Conservation (phyloP, 768 basidiomycete genomes). For the Kwoniella sp. region DNA sequence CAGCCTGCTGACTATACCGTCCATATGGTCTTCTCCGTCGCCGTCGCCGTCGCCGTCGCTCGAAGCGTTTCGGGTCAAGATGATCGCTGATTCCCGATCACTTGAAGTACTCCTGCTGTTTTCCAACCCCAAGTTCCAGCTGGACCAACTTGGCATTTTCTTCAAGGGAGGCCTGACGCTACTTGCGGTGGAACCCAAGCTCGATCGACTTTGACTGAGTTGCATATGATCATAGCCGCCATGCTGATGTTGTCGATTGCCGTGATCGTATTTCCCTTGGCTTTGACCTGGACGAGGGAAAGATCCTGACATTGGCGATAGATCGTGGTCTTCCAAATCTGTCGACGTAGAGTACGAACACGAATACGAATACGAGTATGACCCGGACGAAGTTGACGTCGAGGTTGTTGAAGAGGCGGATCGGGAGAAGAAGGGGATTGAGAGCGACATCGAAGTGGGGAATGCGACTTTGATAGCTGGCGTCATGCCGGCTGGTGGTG, state of each 20-base stretch:
- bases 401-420: slow-evolving; percentile 17
- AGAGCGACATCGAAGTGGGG: slow-evolving; percentile 15
- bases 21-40: neutral
- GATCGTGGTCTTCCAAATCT: neutral
- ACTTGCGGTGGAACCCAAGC: neutral
- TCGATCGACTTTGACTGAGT: neutral
- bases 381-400: slow-evolving; percentile 4
- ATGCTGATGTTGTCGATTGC: neutral
- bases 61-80: neutral
- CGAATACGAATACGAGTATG: neutral
- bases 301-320: neutral
- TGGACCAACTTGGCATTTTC: slow-evolving; percentile 27
- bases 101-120: neutral
- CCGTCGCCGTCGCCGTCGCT: slow-evolving; percentile 3
- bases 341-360: neutral
- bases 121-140: slow-evolving; percentile 9
- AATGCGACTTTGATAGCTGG: neutral
- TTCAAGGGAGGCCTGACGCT: slow-evolving; percentile 1
- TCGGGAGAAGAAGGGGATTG: slow-evolving; percentile 23
- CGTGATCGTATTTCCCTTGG: neutral
- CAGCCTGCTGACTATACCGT: neutral
- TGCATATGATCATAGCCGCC: neutral
- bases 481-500: neutral
- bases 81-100: neutral
- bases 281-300: neutral